Conservation (phyloP, 768 basidiomycete genomes). For the Rhodotorula paludigena region DNA sequence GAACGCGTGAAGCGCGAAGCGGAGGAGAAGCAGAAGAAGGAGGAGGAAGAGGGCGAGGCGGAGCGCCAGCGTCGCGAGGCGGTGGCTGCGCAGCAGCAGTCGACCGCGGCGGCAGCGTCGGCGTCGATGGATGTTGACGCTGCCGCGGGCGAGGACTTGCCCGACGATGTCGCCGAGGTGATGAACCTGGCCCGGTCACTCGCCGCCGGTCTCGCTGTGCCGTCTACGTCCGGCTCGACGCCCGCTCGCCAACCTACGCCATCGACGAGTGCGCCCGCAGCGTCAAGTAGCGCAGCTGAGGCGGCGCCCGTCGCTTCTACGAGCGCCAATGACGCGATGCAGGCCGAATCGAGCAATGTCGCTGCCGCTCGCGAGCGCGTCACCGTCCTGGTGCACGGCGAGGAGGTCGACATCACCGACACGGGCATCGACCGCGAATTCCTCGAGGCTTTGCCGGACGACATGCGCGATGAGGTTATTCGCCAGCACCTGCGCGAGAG, state of each 20-base stretch:
- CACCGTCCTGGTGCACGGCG: conserved; percentile 86
- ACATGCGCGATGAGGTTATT: conserved; percentile 96
- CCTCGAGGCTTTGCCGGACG: conserved; percentile 93
- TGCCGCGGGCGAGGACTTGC: conserved; percentile 9
- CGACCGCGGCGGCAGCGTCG: not conserved
- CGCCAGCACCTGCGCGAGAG: conserved; percentile 95
- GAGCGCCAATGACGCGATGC: not conserved
- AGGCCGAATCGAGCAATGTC: conserved; percentile 28
- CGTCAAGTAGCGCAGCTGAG: not conserved
- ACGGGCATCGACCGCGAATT: conserved; percentile 98
- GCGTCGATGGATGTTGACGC: conserved; percentile 32
- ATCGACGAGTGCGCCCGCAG: not conserved
- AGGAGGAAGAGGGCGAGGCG: conserved; percentile 45
- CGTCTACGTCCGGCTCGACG: conserved; percentile 12
- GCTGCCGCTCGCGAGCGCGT: conserved; percentile 53
- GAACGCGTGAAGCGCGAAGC: conserved; percentile 17
- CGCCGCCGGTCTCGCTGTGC: conserved; percentile 35
- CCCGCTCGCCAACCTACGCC: conserved; percentile 10
- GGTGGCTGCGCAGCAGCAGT: conserved; percentile 5
- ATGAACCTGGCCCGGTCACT: conserved; percentile 38
- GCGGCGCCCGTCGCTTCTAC: not conserved
- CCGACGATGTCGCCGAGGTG: conserved; percentile 37
- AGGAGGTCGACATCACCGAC: conserved; percentile 91
- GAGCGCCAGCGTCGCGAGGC: conserved; percentile 17
- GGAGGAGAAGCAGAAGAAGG: conserved; percentile 8